Conservation (phyloP, 1,284 basidiomycete genomes). For the Pulveroboletus sp. region DNA sequence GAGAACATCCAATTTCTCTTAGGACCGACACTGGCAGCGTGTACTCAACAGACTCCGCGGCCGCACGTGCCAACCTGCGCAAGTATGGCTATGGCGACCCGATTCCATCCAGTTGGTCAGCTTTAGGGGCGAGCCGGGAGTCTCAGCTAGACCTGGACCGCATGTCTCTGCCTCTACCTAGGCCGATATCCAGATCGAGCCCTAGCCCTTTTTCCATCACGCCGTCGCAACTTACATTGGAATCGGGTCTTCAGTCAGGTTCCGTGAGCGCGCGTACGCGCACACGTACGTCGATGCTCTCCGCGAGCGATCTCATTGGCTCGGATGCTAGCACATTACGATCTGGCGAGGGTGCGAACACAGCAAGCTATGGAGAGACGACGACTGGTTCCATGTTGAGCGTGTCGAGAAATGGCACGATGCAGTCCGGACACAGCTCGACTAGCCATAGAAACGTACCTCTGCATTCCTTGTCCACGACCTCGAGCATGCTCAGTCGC, state of each 20-base stretch:
- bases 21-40: constrained; percentile 24
- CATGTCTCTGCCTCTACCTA: constrained; percentile 10
- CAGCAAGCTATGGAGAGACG: not conserved
- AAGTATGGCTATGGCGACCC: constrained; percentile 28
- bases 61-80: constrained; percentile 28
- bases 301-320: not conserved
- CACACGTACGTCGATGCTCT: not conserved
- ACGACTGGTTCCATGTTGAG: not conserved
- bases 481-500: constrained; percentile 21
- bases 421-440: constrained; percentile 8
- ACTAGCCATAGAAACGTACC: not conserved
- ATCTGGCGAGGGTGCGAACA: not conserved
- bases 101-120: constrained; percentile 30
- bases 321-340: not conserved
- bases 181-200: not conserved
- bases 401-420: constrained; percentile 18
- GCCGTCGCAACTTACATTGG: constrained; percentile 13
- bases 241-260: constrained; percentile 6
- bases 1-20: constrained; percentile 4
- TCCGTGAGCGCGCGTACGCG: not conserved
- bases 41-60: constrained; percentile 32
- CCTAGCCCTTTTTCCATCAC: constrained; percentile 7
- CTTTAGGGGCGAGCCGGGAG: constrained; percentile 16
- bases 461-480: constrained; percentile 4
- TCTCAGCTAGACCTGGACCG: constrained; percentile 20